These are phyloP conservation scores for Euphorbia tirucalli DNA, from an alignment of 345 rosid species.

Conservation along the genomic window DNA sequence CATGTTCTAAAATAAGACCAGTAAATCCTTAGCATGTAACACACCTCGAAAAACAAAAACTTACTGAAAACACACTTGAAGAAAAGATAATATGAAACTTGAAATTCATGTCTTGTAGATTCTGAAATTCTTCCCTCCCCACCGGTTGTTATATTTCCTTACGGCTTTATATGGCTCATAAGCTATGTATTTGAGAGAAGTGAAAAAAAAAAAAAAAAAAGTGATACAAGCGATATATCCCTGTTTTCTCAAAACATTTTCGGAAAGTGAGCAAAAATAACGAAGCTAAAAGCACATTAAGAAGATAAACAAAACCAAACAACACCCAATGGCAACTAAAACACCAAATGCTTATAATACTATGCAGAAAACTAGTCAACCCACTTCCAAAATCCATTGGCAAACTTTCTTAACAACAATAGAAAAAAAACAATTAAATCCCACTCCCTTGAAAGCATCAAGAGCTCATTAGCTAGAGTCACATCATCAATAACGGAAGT, in stretches of 20 bases:
- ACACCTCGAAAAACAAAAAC: background rate
- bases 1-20: background rate
- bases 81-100: background rate
- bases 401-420: background rate
- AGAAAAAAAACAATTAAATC: background rate
- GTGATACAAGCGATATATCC: too few relatives aligned
- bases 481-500: background rate
- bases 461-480: background rate
- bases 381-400: too few relatives aligned
- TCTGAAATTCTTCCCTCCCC: too few relatives aligned
- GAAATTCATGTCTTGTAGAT: background rate
- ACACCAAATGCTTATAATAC: too few relatives aligned
- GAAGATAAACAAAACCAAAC: background rate
- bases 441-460: background rate
- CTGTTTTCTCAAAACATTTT: too few relatives aligned
- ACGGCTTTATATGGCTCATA: too few relatives aligned
- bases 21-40: background rate
- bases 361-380: too few relatives aligned
- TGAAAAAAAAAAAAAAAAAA: too few relatives aligned
- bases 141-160: too few relatives aligned
- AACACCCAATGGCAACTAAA: background rate
- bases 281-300: too few relatives aligned
- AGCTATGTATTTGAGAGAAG: too few relatives aligned
- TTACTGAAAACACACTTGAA: background rate
- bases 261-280: too few relatives aligned